phyloP scores from a whole-genome alignment of 2,329 filamentous ascomycete species.

The Corynespora cassiicola region DNA sequence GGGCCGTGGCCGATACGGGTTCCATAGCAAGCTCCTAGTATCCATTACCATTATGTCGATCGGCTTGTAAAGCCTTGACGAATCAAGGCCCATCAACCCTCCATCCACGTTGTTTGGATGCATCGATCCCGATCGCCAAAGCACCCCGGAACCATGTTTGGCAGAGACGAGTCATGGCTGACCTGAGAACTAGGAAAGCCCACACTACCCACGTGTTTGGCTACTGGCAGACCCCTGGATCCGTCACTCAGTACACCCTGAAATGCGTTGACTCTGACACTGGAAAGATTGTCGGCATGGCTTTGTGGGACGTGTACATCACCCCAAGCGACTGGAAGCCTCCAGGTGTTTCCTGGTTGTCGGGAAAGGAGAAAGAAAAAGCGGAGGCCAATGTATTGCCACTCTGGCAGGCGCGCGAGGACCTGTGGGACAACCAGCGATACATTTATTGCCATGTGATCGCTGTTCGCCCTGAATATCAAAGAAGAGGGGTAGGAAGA shows the following conservation, averaged over 20 bases:
- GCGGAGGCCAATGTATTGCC: slow-evolving; percentile 53
- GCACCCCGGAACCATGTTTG: too few relatives aligned
- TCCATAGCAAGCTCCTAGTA: too few relatives aligned
- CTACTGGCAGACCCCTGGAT: slow-evolving; percentile 47
- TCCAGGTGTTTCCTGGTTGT: slow-evolving; percentile 54
- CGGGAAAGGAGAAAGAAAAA: slow-evolving; percentile 51
- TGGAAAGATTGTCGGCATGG: slow-evolving; percentile 56
- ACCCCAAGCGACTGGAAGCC: slow-evolving; percentile 52
- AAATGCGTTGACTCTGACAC: slow-evolving; percentile 56
- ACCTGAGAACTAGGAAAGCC: slow-evolving; percentile 47
- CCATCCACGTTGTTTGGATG: too few relatives aligned
- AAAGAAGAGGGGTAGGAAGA: slow-evolving; percentile 52
- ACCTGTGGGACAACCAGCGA: slow-evolving; percentile 25
- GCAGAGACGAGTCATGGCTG: too few relatives aligned
- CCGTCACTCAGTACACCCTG: slow-evolving; percentile 53
- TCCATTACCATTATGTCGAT: too few relatives aligned
- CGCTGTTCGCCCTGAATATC: slow-evolving; percentile 51
- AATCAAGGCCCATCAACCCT: too few relatives aligned
- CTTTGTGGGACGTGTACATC: slow-evolving; percentile 53
- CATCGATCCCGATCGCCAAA: too few relatives aligned
- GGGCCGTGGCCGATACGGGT: too few relatives aligned
- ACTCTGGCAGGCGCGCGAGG: slow-evolving; percentile 35
- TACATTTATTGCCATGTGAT: slow-evolving; percentile 49
- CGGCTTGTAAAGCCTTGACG: too few relatives aligned
- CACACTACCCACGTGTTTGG: slow-evolving; percentile 53